Conservation (phyloP, 2,329 filamentous ascomycete species). For the Fusarium coicis region DNA sequence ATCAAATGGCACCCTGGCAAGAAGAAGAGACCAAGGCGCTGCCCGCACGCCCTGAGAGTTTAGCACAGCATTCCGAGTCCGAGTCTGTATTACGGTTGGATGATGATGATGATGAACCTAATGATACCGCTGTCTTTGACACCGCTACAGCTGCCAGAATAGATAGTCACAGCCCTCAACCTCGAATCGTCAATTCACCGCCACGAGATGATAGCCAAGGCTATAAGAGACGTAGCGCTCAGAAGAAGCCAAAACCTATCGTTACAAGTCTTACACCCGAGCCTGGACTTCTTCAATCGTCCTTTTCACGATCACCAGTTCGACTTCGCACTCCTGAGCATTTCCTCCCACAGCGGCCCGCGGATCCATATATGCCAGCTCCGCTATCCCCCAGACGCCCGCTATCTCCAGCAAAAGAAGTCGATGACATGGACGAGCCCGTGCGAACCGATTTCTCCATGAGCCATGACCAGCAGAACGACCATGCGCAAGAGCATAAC, state of each 20-base stretch:
- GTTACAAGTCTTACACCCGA: constrained; percentile 41
- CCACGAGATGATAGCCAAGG: constrained; percentile 37
- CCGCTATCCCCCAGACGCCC: constrained; percentile 75
- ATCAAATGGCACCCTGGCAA: constrained; percentile 72
- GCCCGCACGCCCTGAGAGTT: constrained; percentile 74
- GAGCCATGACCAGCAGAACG: constrained; percentile 14
- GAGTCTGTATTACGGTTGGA: constrained; percentile 32
- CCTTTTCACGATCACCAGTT: constrained; percentile 63
- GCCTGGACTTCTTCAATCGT: constrained; percentile 58
- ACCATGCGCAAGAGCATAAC: constrained; percentile 5
- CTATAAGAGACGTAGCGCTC: constrained; percentile 36
- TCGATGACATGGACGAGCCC: constrained; percentile 41
- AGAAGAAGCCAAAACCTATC: constrained; percentile 42
- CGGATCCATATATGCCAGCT: constrained; percentile 73
- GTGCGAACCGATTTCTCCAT: constrained; percentile 52
- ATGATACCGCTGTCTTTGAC: constrained; percentile 60
- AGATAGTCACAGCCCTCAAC: constrained; percentile 37
- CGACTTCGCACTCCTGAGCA: constrained; percentile 46
- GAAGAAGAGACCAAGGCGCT: constrained; percentile 75
- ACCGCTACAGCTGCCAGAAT: constrained; percentile 65
- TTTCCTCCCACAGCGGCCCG: constrained; percentile 58
- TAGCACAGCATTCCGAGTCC: constrained; percentile 40
- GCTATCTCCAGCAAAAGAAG: constrained; percentile 53
- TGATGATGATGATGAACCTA: constrained; percentile 56
- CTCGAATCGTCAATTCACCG: constrained; percentile 37